Base-by-base conservation (phyloP, 352 stramenopile species). In the Phytopythium vexans region DNA sequence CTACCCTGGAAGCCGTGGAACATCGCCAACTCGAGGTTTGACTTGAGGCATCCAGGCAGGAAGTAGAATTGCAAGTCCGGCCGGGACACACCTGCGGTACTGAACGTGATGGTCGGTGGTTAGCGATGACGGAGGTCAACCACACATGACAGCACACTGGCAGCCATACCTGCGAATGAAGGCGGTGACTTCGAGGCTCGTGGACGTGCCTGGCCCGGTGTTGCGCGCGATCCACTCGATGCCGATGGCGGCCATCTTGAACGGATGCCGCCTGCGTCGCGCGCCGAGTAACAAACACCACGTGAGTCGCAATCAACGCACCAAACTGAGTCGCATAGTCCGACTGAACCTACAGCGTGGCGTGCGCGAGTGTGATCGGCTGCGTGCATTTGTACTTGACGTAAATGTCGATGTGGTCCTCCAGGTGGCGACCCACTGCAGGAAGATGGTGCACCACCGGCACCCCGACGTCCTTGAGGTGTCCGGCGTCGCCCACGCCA, bases 1-100 rank as follows among this genome's bases (percentile, higher is more conserved):
- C 89, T 78, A 11, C 79, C 68, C 50, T 92, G 81, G 55, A 88
- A 85, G 6, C 76, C 82, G 52, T 92, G 82, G 35, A 44, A 35
- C 47, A 44, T 53, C 8, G 47, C 35, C 47, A 53, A 37, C 8
- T 44, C 47, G 15, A 53, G 47, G 47, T 53, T 53, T 15, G n/a
- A 36, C 16, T 66, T 64, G 31, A 96, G 64, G 3, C 82, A 82
- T 8, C 85, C 86, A 0, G 88, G 88, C 21, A 96, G 60, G 57
- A 96, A 96, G 47, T 96, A 87, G 47, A 93, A 94, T 60, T 96
- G 88, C 27, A 96, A 35, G 52, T 96, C 88, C 12, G 88, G 88
- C 31, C 90, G 77, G 36, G 68, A 67, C 62, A 94, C 82, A 32
- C 85, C 86, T 3, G 80, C 64, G 4, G 73, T 66, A 56, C 79